A percentile compares a stretch with the other conserved stretches of the same genome.
Evolutionary conservation across 495 filamentous ascomycete species (phyloP).

Genomic region (Podospora fimiseda): DNA sequence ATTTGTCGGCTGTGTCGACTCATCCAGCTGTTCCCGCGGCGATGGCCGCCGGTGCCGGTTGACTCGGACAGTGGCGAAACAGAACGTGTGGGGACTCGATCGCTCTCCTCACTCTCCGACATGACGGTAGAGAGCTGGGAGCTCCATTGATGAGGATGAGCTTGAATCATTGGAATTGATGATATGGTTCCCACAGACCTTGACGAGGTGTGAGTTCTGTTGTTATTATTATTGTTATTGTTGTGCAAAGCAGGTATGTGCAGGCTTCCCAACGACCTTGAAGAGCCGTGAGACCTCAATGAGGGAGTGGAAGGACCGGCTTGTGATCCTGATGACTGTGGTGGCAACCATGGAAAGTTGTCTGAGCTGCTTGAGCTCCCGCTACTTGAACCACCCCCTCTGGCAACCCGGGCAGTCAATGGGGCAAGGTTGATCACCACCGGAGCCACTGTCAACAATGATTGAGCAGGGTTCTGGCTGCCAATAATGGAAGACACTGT

Average conservation of each 20-base stretch:
- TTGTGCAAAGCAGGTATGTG: too few species aligned
- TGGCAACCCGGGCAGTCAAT: slow-evolving; percentile 7
- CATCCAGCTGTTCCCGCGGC: slow-evolving; percentile 34
- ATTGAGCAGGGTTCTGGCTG: slow-evolving; percentile 36
- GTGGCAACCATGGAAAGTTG: slow-evolving; percentile 1
- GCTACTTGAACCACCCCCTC: slow-evolving; percentile 12
- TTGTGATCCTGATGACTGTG: slow-evolving; percentile 9
- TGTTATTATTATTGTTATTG: too few species aligned
- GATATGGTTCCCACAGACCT: slow-evolving; percentile 1
- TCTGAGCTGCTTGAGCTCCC: background rate
- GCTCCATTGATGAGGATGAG: slow-evolving; percentile 56
- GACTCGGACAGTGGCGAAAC: slow-evolving; percentile 36
- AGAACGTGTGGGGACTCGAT: slow-evolving; percentile 32
- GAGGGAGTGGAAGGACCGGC: slow-evolving; percentile 1
- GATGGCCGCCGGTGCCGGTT: slow-evolving; percentile 17
- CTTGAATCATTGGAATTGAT: slow-evolving; percentile 28
- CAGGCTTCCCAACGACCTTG: too few species aligned
- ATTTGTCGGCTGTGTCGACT: slow-evolving; percentile 44
- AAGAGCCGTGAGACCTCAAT: too few species aligned
- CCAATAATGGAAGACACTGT: slow-evolving; percentile 40
- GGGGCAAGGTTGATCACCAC: slow-evolving; percentile 20
- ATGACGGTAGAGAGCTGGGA: slow-evolving; percentile 68
- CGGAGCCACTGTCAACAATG: slow-evolving; percentile 27
- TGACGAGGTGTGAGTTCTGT: too few species aligned
- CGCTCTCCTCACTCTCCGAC: slow-evolving; percentile 55